These are phyloP conservation scores for Colletotrichum liriopes DNA, from an alignment of 2,329 filamentous ascomycete species.

Conservation along the genomic window DNA sequence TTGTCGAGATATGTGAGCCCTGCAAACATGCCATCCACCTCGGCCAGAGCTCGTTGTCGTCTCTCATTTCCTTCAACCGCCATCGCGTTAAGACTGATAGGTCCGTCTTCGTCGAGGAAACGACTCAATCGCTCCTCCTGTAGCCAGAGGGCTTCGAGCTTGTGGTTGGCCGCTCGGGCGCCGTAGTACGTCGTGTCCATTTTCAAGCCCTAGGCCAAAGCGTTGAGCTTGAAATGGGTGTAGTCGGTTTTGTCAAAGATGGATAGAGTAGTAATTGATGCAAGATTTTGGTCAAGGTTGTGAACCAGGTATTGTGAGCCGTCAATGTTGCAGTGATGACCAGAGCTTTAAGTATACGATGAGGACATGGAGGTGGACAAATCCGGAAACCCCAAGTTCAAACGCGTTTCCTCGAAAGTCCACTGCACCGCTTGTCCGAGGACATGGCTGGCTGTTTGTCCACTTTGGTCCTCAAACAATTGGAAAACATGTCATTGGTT, in stretches of 20 bases:
- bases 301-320: no score
- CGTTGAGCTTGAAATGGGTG: neutral
- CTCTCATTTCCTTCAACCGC: no score
- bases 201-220: neutral
- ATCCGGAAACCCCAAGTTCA: no score
- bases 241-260: no score
- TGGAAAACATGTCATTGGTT: neutral
- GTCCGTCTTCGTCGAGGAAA: no score
- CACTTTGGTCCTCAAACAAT: neutral
- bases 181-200: neutral
- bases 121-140: neutral
- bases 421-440: neutral
- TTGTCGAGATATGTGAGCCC: neutral
- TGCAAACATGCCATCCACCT: neutral
- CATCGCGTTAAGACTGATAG: no score
- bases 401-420: neutral
- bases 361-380: no score
- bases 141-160: neutral
- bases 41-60: neutral
- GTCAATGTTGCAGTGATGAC: no score
- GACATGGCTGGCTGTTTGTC: neutral
- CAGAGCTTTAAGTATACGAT: no score
- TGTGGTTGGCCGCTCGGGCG: neutral
- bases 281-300: no score
- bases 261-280: no score